Base-by-base conservation (phyloP, 2,329 filamentous ascomycete genomes). In the Lecanicillium sp. region DNA sequence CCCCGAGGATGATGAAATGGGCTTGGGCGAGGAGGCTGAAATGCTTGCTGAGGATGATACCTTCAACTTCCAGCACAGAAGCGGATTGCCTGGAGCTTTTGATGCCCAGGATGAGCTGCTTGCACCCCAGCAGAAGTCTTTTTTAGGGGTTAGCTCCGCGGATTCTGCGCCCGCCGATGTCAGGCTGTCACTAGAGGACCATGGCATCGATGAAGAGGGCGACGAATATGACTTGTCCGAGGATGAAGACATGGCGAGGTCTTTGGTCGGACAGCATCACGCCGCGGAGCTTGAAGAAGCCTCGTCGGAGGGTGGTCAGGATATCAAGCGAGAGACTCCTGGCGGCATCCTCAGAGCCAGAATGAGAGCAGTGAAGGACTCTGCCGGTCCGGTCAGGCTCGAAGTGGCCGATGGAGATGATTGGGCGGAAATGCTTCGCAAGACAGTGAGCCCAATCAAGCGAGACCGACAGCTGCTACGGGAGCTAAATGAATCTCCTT, bases 401-500 rank as follows among this genome's bases (percentile, higher is more conserved):
- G 74, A 79, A 46, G 74, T 83, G 43, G 68, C 75, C 27, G 73
- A 77, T 46, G 85, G 82, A 39, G 86, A 89, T 43, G 84, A 95
- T 57, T 98, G 92, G 92, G 84, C 88, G 49, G 84, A 92, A 50
- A 89, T 96, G 66, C 72, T 98, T 46, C 86, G 88, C 58, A 88
- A 88, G 49, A 97, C 92, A 5, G 87, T 97, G 50, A 95, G 87
- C 54, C 90, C 92, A 5, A 81, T 86, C 55, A 97, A 97, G 67
- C 83, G 92, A 54, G 85, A 96, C 64, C 85, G 90, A 43, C 82
- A 81, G 19, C 68, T 92, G 25, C 71, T 81, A 29, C 72, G 69
- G 51, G 72, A 70, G 18, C 54, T 74, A 64, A 62, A 81, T 71
- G 67, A 82, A 65, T 62, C 83, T 2, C 58, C 61, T 10, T 51